phyloP scores from a whole-genome alignment of 495 filamentous ascomycete species.

The Letharia columbiana region DNA sequence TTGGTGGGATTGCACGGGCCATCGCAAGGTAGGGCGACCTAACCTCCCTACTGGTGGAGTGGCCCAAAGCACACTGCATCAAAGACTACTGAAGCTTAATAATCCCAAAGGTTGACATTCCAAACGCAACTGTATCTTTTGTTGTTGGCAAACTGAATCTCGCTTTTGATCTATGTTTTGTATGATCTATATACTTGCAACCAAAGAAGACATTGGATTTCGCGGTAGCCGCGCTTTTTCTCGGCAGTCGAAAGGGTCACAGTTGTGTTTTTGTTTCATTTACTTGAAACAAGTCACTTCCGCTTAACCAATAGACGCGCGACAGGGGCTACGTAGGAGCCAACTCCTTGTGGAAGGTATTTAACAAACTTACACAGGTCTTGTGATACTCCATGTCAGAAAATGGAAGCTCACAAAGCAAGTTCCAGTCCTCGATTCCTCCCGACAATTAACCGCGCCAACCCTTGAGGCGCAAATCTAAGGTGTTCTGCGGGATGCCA shows the following conservation, averaged over 20 bases:
- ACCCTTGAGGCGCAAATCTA: background rate
- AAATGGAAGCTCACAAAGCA: background rate
- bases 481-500: background rate
- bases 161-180: background rate
- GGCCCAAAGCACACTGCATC: background rate
- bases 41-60: background rate
- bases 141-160: background rate
- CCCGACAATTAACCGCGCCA: conserved; percentile 3
- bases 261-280: background rate
- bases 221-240: background rate
- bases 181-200: too few species aligned
- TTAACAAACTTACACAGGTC: background rate
- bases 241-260: background rate
- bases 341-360: background rate
- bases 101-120: background rate
- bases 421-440: background rate
- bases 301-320: background rate
- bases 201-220: background rate
- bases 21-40: background rate
- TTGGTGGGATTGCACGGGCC: too few species aligned
- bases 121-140: background rate
- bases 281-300: background rate
- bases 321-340: background rate
- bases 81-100: background rate
- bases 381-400: background rate